These are phyloP conservation scores for Fusarium praegraminearum DNA, from an alignment of 2,329 filamentous ascomycete species.

Conservation along the genomic window DNA sequence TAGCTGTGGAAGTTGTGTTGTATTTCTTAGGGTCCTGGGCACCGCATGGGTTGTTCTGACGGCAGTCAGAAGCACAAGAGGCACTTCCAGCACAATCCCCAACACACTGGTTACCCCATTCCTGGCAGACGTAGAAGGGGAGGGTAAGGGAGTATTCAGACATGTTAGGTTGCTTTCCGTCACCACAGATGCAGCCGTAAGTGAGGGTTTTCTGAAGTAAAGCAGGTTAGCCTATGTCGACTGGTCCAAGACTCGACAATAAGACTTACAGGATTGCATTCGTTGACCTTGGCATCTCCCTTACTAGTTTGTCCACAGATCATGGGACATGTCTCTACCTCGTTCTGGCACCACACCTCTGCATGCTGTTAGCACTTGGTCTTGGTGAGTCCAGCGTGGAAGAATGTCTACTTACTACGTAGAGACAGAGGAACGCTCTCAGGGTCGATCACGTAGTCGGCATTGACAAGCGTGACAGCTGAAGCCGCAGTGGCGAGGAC, in stretches of 20 bases:
- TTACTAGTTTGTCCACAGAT: conserved; percentile 74
- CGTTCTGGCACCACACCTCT: conserved; percentile 75
- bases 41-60: conserved; percentile 77
- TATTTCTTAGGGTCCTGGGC: conserved; percentile 71
- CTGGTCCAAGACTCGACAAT: conserved; percentile 30
- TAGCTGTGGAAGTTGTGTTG: conserved; percentile 64
- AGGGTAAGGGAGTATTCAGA: conserved; percentile 83
- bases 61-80: conserved; percentile 72
- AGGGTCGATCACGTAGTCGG: conserved; percentile 73
- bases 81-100: conserved; percentile 64
- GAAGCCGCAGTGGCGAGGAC: conserved; percentile 66
- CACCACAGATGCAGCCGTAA: conserved; percentile 79
- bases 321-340: conserved; percentile 74
- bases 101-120: conserved; percentile 78
- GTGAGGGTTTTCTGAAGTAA: conserved; percentile 64
- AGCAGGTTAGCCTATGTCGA: not conserved
- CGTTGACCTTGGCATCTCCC: conserved; percentile 68
- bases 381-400: not conserved
- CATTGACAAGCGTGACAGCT: conserved; percentile 65
- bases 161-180: conserved; percentile 75
- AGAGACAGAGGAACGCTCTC: conserved; percentile 64
- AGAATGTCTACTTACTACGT: conserved; percentile 60
- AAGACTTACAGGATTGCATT: conserved; percentile 71
- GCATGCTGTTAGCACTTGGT: conserved; percentile 38
- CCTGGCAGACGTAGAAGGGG: conserved; percentile 80